A percentile compares a stretch with the other conserved stretches of the same genome.
Conservation (phyloP, 73 alveolate species). For the Tetrahymena borealis region DNA sequence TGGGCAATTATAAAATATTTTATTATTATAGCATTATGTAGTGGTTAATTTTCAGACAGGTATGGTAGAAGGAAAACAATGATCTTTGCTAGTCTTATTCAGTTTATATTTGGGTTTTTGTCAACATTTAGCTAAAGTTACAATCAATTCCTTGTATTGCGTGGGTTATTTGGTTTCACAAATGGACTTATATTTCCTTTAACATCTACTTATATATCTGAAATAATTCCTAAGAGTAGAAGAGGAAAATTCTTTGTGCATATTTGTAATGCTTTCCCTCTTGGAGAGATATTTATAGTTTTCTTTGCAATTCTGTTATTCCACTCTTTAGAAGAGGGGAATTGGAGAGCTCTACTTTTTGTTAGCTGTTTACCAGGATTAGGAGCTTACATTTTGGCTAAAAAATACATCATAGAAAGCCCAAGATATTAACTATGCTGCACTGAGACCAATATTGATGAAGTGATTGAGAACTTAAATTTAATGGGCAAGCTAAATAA, state of each 20-base stretch:
- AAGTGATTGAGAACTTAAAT: neutral
- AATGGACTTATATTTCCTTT: constrained; percentile 13
- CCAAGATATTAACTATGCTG: neutral
- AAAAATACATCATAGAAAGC: neutral
- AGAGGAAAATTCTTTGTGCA: constrained; percentile 19
- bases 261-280: neutral
- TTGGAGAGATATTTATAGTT: constrained; percentile 1
- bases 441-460: neutral
- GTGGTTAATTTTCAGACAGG: constrained; percentile 18
- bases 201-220: neutral
- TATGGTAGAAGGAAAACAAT: constrained; percentile 5
- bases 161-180: neutral
- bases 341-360: constrained; percentile 28
- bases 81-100: neutral
- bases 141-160: neutral
- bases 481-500: constrained; percentile 4
- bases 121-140: neutral
- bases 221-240: neutral
- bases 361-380: constrained; percentile 5
- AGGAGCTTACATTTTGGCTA: neutral
- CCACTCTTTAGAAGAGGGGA: constrained; percentile 6
- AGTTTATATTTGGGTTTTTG: neutral
- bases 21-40: too few species aligned
- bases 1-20: too few species aligned
- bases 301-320: constrained; percentile 5